Conservation (phyloP, 2,329 filamentous ascomycete species). For the Colletotrichum musae region DNA sequence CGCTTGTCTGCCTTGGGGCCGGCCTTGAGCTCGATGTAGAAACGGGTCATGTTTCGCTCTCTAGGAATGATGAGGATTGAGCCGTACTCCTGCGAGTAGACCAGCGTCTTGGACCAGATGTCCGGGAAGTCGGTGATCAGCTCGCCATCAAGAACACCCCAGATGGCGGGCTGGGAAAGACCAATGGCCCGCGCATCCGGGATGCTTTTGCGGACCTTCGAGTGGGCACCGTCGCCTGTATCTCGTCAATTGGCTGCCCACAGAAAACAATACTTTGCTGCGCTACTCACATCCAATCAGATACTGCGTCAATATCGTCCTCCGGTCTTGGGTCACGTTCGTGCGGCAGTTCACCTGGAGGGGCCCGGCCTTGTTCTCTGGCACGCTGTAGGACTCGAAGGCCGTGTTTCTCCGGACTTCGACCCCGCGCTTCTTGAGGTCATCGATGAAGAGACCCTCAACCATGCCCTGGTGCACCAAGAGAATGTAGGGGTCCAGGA, state of each 20-base stretch:
- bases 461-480: slow-evolving; percentile 82
- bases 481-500: slow-evolving; percentile 70
- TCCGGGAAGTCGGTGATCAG: slow-evolving; percentile 81
- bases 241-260: slow-evolving; percentile 11
- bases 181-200: slow-evolving; percentile 68
- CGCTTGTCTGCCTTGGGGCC: slow-evolving; percentile 56
- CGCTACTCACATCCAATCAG: slow-evolving; percentile 73
- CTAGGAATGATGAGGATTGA: slow-evolving; percentile 82
- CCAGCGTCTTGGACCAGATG: slow-evolving; percentile 80
- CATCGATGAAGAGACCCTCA: slow-evolving; percentile 78
- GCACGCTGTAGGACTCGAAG: slow-evolving; percentile 71
- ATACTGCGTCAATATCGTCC: slow-evolving; percentile 71
- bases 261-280: neutral
- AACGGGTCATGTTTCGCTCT: slow-evolving; percentile 79
- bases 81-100: slow-evolving; percentile 76
- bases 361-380: slow-evolving; percentile 58
- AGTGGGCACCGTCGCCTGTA: slow-evolving; percentile 78
- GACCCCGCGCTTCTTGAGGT: slow-evolving; percentile 75
- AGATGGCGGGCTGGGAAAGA: slow-evolving; percentile 68
- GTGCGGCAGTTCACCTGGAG: slow-evolving; percentile 66
- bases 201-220: slow-evolving; percentile 77
- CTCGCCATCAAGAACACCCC: slow-evolving; percentile 81
- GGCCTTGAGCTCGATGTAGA: slow-evolving; percentile 71
- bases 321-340: slow-evolving; percentile 66
- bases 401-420: slow-evolving; percentile 75